These are phyloP conservation scores for Eucalyptus pauciflora DNA, from an alignment of 345 rosid species.

Conservation along the genomic window DNA sequence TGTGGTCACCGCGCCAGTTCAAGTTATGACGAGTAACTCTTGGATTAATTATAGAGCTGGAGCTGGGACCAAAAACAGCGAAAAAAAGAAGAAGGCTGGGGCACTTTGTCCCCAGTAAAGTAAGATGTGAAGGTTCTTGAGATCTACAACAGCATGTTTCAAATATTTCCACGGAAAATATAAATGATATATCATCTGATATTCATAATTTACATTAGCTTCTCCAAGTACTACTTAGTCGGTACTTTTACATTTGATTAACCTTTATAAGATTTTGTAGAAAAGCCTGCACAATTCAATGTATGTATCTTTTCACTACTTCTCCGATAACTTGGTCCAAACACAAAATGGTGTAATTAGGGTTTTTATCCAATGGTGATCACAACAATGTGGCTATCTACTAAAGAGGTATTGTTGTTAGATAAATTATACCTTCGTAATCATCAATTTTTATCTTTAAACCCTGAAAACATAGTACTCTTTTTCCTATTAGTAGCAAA, in stretches of 20 bases:
- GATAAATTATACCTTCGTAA: not conserved
- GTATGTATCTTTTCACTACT: not conserved
- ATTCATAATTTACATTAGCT: not conserved
- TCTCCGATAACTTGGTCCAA: not conserved
- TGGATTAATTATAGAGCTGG: not conserved
- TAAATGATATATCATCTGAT: not conserved
- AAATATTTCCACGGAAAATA: not conserved
- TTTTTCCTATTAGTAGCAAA: not conserved
- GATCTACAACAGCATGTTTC: not conserved
- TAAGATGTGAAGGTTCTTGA: not conserved
- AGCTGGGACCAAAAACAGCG: not conserved
- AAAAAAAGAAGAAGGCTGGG: not conserved
- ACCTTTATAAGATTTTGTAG: not conserved
- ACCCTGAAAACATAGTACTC: not conserved
- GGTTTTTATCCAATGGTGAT: not conserved
- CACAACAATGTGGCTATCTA: not conserved
- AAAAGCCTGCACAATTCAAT: not conserved
- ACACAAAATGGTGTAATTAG: not conserved
- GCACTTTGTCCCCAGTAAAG: not conserved
- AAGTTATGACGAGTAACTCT: not conserved
- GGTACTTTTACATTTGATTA: not conserved
- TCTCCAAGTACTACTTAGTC: not conserved
- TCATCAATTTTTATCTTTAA: not conserved
- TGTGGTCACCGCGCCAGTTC: not conserved
- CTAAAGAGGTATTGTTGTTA: not conserved